A percentile compares a stretch with the other conserved stretches of the same genome.
These are phyloP conservation scores for Amniculicola lignicola DNA, from an alignment of 495 filamentous ascomycete species.

Conservation along the genomic window DNA sequence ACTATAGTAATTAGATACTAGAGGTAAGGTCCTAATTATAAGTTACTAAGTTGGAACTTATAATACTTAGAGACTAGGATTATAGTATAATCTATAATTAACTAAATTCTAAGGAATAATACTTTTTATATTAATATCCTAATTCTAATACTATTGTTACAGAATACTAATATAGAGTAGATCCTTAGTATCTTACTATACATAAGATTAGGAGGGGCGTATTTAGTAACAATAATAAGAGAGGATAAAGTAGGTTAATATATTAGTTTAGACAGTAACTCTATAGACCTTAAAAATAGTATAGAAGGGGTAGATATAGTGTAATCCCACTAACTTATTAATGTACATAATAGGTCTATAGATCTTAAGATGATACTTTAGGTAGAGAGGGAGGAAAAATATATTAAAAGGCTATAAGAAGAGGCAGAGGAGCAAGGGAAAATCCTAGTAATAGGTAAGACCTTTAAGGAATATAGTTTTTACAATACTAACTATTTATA, in stretches of 20 bases:
- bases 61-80: too few relatives aligned
- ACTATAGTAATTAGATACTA: slow-evolving; percentile 13
- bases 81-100: slow-evolving; percentile 12
- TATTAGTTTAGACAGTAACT: slow-evolving; percentile 1
- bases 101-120: slow-evolving; percentile 4
- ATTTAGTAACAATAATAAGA: slow-evolving; percentile 15
- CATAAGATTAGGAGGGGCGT: slow-evolving; percentile 5
- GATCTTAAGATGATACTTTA: slow-evolving; percentile 9
- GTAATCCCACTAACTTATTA: slow-evolving; percentile 5
- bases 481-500: slow-evolving; percentile 6
- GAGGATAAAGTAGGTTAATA: slow-evolving; percentile 1
- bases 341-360: background rate
- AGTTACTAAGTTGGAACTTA: background rate
- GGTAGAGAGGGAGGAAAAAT: slow-evolving; percentile 6
- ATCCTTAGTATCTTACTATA: slow-evolving; percentile 15
- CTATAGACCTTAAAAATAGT: slow-evolving; percentile 2
- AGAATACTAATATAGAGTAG: slow-evolving; percentile 11
- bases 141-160: slow-evolving; percentile 11
- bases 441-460: slow-evolving; percentile 9
- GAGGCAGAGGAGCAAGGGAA: slow-evolving; percentile 3
- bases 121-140: slow-evolving; percentile 11
- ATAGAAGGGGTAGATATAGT: slow-evolving; percentile 1
- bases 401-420: slow-evolving; percentile 2
- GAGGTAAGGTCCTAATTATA: slow-evolving; percentile 13
- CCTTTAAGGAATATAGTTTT: slow-evolving; percentile 6